phyloP scores from a whole-genome alignment of 306 rosid species.

The Cercis canadensis region DNA sequence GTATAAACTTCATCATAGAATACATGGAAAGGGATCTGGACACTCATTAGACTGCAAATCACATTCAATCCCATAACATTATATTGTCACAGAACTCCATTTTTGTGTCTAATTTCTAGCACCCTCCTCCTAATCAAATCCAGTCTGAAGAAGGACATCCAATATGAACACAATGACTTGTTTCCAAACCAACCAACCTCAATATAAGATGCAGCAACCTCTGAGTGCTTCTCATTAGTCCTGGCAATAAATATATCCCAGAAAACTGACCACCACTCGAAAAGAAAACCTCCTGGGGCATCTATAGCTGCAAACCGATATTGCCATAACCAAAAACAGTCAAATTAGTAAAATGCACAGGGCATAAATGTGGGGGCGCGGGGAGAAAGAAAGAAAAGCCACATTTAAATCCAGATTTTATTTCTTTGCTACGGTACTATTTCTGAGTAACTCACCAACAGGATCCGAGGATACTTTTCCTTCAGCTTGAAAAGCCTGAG shows the following conservation, averaged over 20 bases:
- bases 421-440: conserved; percentile 2
- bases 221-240: conserved; percentile 99
- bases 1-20: too few species aligned
- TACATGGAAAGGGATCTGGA: too few species aligned
- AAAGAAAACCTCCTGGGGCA: conserved; percentile 98
- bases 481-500: conserved; percentile 97
- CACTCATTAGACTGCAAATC: too few species aligned
- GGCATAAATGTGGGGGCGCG: not conserved
- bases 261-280: conserved; percentile 99
- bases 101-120: too few species aligned
- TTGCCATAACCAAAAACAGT: conserved; percentile 22
- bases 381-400: conserved; percentile 12
- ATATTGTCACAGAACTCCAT: too few species aligned
- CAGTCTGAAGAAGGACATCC: conserved; percentile 21
- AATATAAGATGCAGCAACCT: conserved; percentile 96
- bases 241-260: conserved; percentile 99
- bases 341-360: conserved; percentile 26
- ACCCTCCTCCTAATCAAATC: conserved; percentile 23
- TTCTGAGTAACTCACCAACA: conserved; percentile 73
- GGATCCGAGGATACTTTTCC: conserved; percentile 99
- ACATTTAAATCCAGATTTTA: conserved; percentile 10
- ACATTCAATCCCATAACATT: too few species aligned
- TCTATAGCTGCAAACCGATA: conserved; percentile 82
- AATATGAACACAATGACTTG: not conserved
- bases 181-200: conserved; percentile 78